phyloP scores from a whole-genome alignment of 2,329 filamentous ascomycete genomes.

The Fusarium avenaceum region DNA sequence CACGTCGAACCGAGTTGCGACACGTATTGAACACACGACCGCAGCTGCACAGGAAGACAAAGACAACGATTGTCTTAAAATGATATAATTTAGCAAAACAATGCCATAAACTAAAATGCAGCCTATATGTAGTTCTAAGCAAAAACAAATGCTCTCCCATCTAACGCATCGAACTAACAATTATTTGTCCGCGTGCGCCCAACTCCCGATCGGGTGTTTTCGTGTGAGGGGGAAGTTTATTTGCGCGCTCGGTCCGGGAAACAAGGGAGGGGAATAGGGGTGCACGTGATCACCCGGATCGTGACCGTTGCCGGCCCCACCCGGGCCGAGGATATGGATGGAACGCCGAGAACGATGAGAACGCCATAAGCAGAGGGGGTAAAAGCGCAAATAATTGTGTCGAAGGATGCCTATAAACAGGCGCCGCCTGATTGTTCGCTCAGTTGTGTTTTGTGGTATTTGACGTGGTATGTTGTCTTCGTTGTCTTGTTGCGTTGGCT shows the following conservation, averaged over 20 bases:
- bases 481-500: conserved; percentile 14
- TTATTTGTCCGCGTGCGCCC: not conserved
- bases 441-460: conserved; percentile 1
- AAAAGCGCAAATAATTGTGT: conserved; percentile 15
- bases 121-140: conserved; percentile 34
- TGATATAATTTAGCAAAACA: conserved; percentile 32
- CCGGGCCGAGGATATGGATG: conserved; percentile 27
- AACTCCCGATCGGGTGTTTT: conserved; percentile 26
- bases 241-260: not conserved
- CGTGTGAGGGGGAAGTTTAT: not conserved
- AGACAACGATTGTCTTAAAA: not conserved
- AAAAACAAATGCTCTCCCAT: conserved; percentile 14
- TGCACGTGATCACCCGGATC: conserved; percentile 40
- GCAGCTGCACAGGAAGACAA: not conserved
- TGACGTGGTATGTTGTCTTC: conserved; percentile 5
- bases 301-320: conserved; percentile 38
- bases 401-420: not conserved
- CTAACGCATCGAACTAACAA: conserved; percentile 13
- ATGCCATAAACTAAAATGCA: conserved; percentile 26
- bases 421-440: not conserved
- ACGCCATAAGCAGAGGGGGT: conserved; percentile 24
- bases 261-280: conserved; percentile 3
- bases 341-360: conserved; percentile 35
- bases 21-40: not conserved
- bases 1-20: not conserved